Evolutionary conservation across 179 eudicot genomes (phyloP).

Genomic region (Drosera spatulata): DNA sequence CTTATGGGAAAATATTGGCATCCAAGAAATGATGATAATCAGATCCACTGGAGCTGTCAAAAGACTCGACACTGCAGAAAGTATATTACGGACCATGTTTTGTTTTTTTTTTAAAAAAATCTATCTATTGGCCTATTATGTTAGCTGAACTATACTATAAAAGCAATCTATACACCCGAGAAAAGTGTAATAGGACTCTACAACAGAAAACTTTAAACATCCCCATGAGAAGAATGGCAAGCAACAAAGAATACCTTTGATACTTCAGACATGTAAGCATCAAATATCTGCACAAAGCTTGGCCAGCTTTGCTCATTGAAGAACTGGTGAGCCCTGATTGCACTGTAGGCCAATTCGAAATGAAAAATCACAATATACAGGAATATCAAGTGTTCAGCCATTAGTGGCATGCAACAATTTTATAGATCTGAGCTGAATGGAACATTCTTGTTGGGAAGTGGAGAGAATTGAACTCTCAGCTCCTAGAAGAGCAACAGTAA

Average conservation of each 20-base stretch:
- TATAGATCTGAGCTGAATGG: conserved; percentile 2
- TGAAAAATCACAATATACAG: conserved; percentile 35
- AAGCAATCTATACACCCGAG: too few species aligned
- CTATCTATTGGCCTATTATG: too few species aligned
- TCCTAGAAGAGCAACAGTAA: conserved; percentile 93
- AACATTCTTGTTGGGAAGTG: conserved; percentile 73
- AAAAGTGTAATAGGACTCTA: too few species aligned
- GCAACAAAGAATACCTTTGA: conserved; percentile 55
- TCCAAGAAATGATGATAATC: too few species aligned
- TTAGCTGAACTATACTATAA: too few species aligned
- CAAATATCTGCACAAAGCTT: conserved; percentile 82
- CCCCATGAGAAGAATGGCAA: not conserved
- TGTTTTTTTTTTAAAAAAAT: too few species aligned
- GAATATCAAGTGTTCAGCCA: conserved; percentile 5
- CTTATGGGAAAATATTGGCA: too few species aligned
- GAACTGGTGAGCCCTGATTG: conserved; percentile 90
- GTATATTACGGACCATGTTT: too few species aligned
- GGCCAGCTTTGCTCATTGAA: conserved; percentile 87
- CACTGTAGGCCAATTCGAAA: conserved; percentile 55
- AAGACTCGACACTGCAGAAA: too few species aligned
- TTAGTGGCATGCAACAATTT: conserved; percentile 9
- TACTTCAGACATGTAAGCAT: conserved; percentile 88
- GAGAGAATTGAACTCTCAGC: conserved; percentile 99
- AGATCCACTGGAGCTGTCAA: too few species aligned
- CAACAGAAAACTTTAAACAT: not conserved